Base-by-base conservation (phyloP, 306 rosid genomes). In the Gastrolobium bilobum region DNA sequence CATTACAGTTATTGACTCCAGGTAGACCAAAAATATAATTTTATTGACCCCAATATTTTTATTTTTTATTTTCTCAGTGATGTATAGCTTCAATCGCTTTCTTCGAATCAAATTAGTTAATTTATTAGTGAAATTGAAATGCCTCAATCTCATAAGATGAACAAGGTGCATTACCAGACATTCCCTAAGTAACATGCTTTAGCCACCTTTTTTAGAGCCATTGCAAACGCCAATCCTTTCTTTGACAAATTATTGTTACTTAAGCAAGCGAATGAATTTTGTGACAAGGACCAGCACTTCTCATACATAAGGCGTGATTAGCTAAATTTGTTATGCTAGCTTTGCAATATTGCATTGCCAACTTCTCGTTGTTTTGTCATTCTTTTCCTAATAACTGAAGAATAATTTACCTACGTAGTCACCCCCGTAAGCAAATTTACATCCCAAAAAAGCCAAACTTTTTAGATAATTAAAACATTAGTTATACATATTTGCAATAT, bases 241-340 rank as follows among this genome's bases (percentile, higher is more conserved):
- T 43, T 43, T 58, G 30, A 74, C 69, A 74, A 48, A 63, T 50
- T 48, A 10, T 46, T 47, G 71, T 38, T 40, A 33, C 39, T 35
- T 61, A 35, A 75, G 51, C 30, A 7, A 46, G 9, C 47, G 10
- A 47, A 34, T 37, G 48, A 64, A 57, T 44, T 65, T 15, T 15
- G 81, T 65, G 3, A n/a, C 35, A 14, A 47, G 29, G 64, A 39
- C 4, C 47, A 5, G 33, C 52, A 29, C 26, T n/a, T 7, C 6
- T 39, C 34, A 20, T 30, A 29, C 43, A 50, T 26, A 44, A 13
- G 46, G 20, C 3, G 51, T n/a, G 34, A n/a, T 51, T 39, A 7
- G 37, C 44, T 37, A 46, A 64, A 77, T 38, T 76, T 52, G 38
- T 56, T 11, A 26, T 7, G 38, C 40, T 26, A 71, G 10, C 62